These are phyloP conservation scores for Candida gigantensis DNA, from an alignment of 1,139 yeast species.

Conservation along the genomic window DNA sequence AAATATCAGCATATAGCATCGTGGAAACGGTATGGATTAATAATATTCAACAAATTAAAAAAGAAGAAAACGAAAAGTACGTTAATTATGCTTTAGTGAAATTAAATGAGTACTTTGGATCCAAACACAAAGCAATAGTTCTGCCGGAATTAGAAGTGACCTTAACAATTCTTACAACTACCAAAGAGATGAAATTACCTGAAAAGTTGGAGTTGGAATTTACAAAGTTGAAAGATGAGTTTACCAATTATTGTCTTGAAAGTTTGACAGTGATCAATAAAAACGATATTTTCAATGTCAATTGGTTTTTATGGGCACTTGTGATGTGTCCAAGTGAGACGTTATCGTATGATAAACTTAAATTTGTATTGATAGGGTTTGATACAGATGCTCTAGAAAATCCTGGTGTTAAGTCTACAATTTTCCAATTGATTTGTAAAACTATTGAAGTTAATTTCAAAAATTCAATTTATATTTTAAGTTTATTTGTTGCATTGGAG, in stretches of 20 bases:
- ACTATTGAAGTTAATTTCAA: constrained; percentile 7
- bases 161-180: constrained; percentile 17
- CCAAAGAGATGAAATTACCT: constrained; percentile 3
- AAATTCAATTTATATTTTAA: constrained; percentile 12
- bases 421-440: constrained; percentile 13
- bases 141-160: constrained; percentile 20
- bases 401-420: constrained; percentile 3
- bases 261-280: constrained; percentile 1
- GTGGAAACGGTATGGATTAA: constrained; percentile 31
- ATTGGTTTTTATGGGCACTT: constrained; percentile 13
- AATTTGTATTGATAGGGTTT: constrained; percentile 1
- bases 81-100: constrained; percentile 17
- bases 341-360: background rate
- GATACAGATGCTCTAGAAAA: background rate
- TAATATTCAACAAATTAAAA: constrained; percentile 27
- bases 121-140: background rate
- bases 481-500: constrained; percentile 12
- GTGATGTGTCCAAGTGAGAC: constrained; percentile 2
- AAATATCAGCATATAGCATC: constrained; percentile 18
- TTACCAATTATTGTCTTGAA: constrained; percentile 7
- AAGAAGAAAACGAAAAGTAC: constrained; percentile 18
- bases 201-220: constrained; percentile 1
- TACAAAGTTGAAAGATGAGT: constrained; percentile 2
- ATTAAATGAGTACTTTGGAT: constrained; percentile 7
- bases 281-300: constrained; percentile 1